Evolutionary conservation across 805 yeast species (phyloP), one percentile per base, ranked within the genome.

Genomic region (Komagataella kurtzmanii): DNA sequence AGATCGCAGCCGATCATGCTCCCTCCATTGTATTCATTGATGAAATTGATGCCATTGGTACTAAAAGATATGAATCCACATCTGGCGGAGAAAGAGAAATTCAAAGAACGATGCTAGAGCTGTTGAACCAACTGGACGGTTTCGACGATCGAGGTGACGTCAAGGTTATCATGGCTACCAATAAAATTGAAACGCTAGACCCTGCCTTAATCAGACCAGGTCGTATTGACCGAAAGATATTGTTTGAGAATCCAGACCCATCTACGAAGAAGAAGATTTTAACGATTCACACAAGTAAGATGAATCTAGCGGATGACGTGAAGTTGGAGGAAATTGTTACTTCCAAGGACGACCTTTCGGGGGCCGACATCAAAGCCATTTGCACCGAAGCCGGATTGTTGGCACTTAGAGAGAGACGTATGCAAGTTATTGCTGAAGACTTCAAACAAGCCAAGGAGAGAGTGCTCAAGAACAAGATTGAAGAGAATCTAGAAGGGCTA

Each of bases 1-100:
- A 90, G 68, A 87, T 89, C 49, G 99, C 99, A 2, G 93, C 90
- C 23, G 99, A 93, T 57, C 84, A 89, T 67, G 97, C 99, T 0
- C 99, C 99, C 44, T 83, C 96, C n/a, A 93, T 93, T 71, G 97
- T 93, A 44, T 93, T 93, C 63, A 93, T 93, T 58, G 99, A 93
- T 71, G 99, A 93, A 72, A 91, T 93, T 63, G 99, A 93, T 70
- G 98, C 99, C 47, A 93, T 93, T 65, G 99, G 99, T 69, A 86
- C 96, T n/a, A 91, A 91, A 67, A 83, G 99, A 68, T 90, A 91
- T 67, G 97, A 91, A 54, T 84, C 85, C 2, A 74, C 84, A 6
- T 84, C 95, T 18, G 97, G 98, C 47, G 98, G 98, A 64, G 98
- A 91, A 70, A 80, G 96, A 59, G 98, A 91, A 70, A 88, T 91